Base-by-base conservation (phyloP, 495 filamentous ascomycete species). In the Aspergillus sclerotioniger region DNA sequence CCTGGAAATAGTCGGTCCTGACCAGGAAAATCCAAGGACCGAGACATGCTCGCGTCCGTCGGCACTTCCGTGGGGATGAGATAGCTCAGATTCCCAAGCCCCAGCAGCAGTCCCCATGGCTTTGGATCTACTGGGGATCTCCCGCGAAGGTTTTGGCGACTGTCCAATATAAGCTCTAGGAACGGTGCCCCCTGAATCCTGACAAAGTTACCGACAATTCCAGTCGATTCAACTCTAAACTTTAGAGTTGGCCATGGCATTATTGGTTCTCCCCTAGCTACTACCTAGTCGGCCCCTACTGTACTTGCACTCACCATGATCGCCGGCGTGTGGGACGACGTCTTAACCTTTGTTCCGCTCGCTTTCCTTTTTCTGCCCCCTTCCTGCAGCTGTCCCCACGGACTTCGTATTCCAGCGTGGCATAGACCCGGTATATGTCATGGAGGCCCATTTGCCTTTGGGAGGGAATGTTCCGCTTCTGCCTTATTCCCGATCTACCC, bases 101-200 rank as follows among this genome's bases (percentile, higher is more conserved):
- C 25, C 25, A 25, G 25, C 25, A 25, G 25, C 47, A 59, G 29
- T n/a, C 41, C 35, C 50, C 10, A 51, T 49, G 29, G 46, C 21
- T 19, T 65, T 71, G 58, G 74, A 75, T 75, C 74, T 73, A 62
- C 69, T 64, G 69, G 65, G 74, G 74, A 76, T 76, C 74, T 75
- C 74, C 74, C 74, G 73, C 62, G 68, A 72, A 70, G 64, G 66
- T 75, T 74, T 69, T 51, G 17, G 50, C 51, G 61, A 62, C 57
- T 39, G 31, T 43, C 60, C 62, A 70, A 70, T 62, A 63, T 68
- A 55, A 67, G 63, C 65, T 65, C 65, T 61, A 53, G 45, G 56
- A 59, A 62, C 39, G 61, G 53, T 28, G 43, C 33, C 58, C 56
- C 62, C 61, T 60, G 57, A 65, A 53, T 53, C 54, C 59, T 60